Conservation (phyloP, 2,329 filamentous ascomycete species). For the Didymella pinodella region DNA sequence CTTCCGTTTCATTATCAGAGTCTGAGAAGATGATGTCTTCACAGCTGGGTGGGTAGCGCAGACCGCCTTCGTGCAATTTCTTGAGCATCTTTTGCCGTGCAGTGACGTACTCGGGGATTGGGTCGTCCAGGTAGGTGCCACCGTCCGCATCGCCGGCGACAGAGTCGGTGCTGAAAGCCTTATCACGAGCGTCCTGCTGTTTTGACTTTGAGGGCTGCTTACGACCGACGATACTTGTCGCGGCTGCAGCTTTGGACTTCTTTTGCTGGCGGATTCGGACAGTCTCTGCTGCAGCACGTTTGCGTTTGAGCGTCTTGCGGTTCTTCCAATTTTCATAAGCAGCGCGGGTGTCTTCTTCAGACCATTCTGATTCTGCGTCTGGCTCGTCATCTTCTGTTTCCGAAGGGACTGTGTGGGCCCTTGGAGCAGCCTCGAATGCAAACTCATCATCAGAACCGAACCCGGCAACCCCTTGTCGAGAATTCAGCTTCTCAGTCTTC, state of each 20-base stretch:
- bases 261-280: slow-evolving; percentile 58
- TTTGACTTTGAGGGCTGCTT: slow-evolving; percentile 38
- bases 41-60: slow-evolving; percentile 80
- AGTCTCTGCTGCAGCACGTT: slow-evolving; percentile 59
- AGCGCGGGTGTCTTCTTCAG: slow-evolving; percentile 64
- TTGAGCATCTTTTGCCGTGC: slow-evolving; percentile 75
- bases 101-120: slow-evolving; percentile 76
- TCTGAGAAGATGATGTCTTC: slow-evolving; percentile 79
- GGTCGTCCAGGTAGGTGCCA: slow-evolving; percentile 64
- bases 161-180: slow-evolving; percentile 33
- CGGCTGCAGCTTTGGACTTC: slow-evolving; percentile 55
- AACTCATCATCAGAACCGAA: slow-evolving; percentile 25
- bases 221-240: slow-evolving; percentile 54
- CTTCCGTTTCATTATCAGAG: slow-evolving; percentile 70
- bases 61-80: slow-evolving; percentile 69
- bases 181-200: slow-evolving; percentile 18
- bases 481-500: slow-evolving; percentile 10
- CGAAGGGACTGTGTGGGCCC: background rate
- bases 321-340: slow-evolving; percentile 72
- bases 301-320: slow-evolving; percentile 62
- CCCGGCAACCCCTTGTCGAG: slow-evolving; percentile 1
- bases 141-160: slow-evolving; percentile 54
- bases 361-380: slow-evolving; percentile 45
- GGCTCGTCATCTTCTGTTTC: slow-evolving; percentile 22
- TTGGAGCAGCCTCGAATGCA: background rate